Evolutionary conservation across 768 basidiomycete species (phyloP), one percentile per base, ranked within the genome.

Genomic region (Tylopilus cervinicoccineus): DNA sequence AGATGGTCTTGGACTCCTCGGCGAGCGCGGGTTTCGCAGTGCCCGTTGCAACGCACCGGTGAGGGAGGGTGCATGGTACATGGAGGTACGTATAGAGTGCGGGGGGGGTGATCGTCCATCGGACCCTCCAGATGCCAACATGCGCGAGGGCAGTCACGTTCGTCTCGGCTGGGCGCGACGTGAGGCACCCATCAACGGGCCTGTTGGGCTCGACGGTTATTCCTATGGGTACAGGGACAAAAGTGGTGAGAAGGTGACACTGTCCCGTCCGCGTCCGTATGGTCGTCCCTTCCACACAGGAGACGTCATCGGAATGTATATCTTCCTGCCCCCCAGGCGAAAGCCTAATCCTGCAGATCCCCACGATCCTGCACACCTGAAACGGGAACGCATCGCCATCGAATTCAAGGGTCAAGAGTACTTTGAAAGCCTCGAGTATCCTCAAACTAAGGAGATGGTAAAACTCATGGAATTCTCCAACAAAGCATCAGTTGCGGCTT

Each of bases 361-460:
- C 2, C 70, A 81, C 55, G 89, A 96, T 64, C 88, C 94, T 10
- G 86, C 88, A 5, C 84, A 85, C 54, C 69, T 96, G 53, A 81
- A 84, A 54, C 83, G 96, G 46, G 89, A 93, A 61, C 88, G 96
- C 47, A 88, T 95, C 51, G 82, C 94, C 4, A 94, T 99, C 62
- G 88, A 89, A 51, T 89, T 92, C 70, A 96, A 95, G 69, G 90
- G 90, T n/a, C 93, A 95, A 68, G 88, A 92, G 54, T 93, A 94
- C 65, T 97, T 97, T 66, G 96, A 99, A 71, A 84, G 84, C 51
- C 73, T 90, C 52, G 95, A 98, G 65, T 97, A 96, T 64, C 69
- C 83, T 10, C 81, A 84, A 50, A 81, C 78, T 24, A 96, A 94
- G 65, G 96, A 99, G 70, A 98, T 98, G 96, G 73, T 78, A 12